Base-by-base conservation (phyloP, 306 rosid species). In the Trifolium repens region DNA sequence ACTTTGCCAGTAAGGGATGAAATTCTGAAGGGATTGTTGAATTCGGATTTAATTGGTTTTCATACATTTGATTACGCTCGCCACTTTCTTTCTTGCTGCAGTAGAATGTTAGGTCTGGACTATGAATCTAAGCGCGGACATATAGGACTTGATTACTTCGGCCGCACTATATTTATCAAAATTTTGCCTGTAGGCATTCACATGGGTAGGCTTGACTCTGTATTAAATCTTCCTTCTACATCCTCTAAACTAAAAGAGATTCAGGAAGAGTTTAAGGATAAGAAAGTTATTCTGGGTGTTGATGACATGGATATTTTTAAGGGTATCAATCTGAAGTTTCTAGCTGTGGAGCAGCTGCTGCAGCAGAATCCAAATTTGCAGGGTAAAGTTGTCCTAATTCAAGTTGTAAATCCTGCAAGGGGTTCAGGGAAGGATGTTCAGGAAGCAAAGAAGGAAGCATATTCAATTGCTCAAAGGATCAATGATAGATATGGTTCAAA, bases 61-160 rank as follows among this genome's bases (percentile, higher is more conserved):
- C 98, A 91, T 77, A 93, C 94, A 24, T 93, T 91, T 81, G 96
- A 93, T 73, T 91, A 93, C 79, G 96, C 96, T 1, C 94, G 96
- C 1, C 96, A 91, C 85, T 93, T 93, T 83, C 94, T 90, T 70
- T 90, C 98, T 19, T 93, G 98, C 79, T 93, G 98, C 83, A 92
- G 97, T 59, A 90, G 97, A 88, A 92, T 92, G 97, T 82, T 92
- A 32, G 97, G 97, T 57, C 87, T 92, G 72, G 92, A 87, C 81
- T 92, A 92, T 79, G 93, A 92, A 78, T 92, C 96, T 19, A 92
- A 92, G 83, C 83, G 97, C n/a, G 97, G 97, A 27, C 89, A 92
- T 80, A 90, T 92, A 60, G 97, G 97, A 68, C 86, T 92, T 52
- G 97, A 92, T 73, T 90, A 92, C 85, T 92, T 66, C 74, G 97